Percentiles rank a stretch among this genome's conserved stretches.
phyloP scores from a whole-genome alignment of 1,284 basidiomycete genomes.

The Heterobasidion irregulare region DNA sequence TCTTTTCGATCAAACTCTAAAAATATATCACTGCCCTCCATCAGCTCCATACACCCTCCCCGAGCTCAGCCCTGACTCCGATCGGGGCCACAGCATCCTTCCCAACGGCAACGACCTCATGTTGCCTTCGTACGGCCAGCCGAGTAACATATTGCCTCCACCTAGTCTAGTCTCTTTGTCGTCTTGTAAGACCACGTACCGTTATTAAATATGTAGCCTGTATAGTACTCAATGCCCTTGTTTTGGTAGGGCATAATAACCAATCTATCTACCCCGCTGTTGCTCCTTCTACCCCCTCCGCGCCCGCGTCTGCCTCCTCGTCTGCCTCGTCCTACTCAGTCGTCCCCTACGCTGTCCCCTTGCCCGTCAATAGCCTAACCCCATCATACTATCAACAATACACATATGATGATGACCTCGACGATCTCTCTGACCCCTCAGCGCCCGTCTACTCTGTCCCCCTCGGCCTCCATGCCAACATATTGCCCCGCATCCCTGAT shows the following conservation, averaged over 20 bases:
- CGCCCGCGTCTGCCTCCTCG: constrained; percentile 1
- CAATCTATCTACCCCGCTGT: constrained; percentile 18
- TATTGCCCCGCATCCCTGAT: constrained; percentile 17
- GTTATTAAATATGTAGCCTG: constrained; percentile 55
- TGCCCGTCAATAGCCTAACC: constrained; percentile 8
- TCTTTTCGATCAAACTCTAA: neutral
- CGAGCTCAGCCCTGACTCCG: constrained; percentile 5
- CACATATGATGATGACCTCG: constrained; percentile 10
- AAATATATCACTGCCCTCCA: neutral
- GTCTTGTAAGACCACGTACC: constrained; percentile 64
- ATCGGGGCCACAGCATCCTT: constrained; percentile 25
- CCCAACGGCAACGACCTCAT: constrained; percentile 27
- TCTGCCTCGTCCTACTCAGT: neutral
- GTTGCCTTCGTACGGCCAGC: constrained; percentile 22
- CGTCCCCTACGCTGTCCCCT: neutral
- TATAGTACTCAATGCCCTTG: constrained; percentile 56
- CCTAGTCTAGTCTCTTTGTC: constrained; percentile 23
- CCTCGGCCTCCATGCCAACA: constrained; percentile 8
- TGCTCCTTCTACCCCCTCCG: constrained; percentile 10
- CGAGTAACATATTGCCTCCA: constrained; percentile 25
- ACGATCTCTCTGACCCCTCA: constrained; percentile 8
- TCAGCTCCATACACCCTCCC: constrained; percentile 4
- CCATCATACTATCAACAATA: constrained; percentile 10
- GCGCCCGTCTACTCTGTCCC: constrained; percentile 7
- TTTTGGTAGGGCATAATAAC: constrained; percentile 39